These are phyloP conservation scores for Craspedostauros australis DNA, from an alignment of 108 stramenopile species.

Conservation along the genomic window DNA sequence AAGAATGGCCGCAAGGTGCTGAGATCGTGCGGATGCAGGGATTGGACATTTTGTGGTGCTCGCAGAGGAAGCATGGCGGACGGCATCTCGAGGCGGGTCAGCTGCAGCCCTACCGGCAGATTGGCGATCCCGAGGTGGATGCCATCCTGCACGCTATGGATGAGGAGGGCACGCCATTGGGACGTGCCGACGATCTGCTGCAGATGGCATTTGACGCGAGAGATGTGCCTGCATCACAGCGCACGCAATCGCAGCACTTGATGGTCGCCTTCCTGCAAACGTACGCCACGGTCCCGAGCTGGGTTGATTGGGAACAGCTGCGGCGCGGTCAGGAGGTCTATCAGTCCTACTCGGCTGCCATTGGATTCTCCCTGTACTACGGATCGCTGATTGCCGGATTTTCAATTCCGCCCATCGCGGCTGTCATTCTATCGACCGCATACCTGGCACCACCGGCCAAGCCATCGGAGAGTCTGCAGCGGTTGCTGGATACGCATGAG, in stretches of 20 bases:
- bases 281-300: conserved; percentile 38
- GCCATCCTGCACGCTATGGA: conserved; percentile 32
- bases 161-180: conserved; percentile 13
- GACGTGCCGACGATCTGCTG: conserved; percentile 54
- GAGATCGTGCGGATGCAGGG: no score
- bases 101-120: conserved; percentile 53
- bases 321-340: conserved; percentile 73
- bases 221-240: neutral
- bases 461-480: conserved; percentile 29
- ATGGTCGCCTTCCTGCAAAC: conserved; percentile 22
- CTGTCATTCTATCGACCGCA: conserved; percentile 51
- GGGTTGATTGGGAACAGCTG: conserved; percentile 68
- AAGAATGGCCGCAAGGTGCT: no score
- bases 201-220: conserved; percentile 21
- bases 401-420: conserved; percentile 67
- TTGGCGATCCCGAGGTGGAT: conserved; percentile 70
- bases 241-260: neutral
- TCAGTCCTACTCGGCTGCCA: conserved; percentile 53
- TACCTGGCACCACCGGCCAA: conserved; percentile 60
- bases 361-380: conserved; percentile 56
- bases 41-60: no score
- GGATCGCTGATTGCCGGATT: conserved; percentile 69
- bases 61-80: conserved; percentile 29
- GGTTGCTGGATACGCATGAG: conserved; percentile 68
- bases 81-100: conserved; percentile 38